These are phyloP conservation scores for Lodderomyces pseudojiufengensis DNA, from an alignment of 1,139 yeast species.

Conservation along the genomic window DNA sequence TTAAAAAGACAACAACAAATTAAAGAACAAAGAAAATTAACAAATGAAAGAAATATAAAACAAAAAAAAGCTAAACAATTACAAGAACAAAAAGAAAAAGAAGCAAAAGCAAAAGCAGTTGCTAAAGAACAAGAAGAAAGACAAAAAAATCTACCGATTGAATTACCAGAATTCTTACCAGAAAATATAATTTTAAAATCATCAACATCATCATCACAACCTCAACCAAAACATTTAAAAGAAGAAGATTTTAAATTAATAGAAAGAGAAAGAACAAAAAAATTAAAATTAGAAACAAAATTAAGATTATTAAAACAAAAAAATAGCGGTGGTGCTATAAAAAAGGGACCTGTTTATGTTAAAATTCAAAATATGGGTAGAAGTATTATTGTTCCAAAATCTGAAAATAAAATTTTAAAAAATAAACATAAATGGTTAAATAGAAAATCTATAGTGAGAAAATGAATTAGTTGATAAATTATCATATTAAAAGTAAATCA, in stretches of 20 bases:
- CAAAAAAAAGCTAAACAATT: constrained; percentile 44
- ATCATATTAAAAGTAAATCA: too few relatives aligned
- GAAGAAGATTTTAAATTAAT: too few relatives aligned
- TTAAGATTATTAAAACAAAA: constrained; percentile 31
- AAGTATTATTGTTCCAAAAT: constrained; percentile 42
- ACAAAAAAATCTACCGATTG: constrained; percentile 15
- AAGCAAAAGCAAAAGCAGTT: constrained; percentile 16
- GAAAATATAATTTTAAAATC: constrained; percentile 26
- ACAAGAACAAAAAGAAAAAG: constrained; percentile 52
- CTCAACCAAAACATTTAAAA: constrained; percentile 14
- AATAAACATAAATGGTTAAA: constrained; percentile 58
- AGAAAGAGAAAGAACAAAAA: constrained; percentile 15
- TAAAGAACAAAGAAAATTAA: constrained; percentile 14
- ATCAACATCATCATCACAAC: constrained; percentile 11
- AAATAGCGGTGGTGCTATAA: constrained; percentile 34
- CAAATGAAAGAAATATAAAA: constrained; percentile 48
- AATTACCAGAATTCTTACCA: constrained; percentile 50
- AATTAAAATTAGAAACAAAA: constrained; percentile 15
- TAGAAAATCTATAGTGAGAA: constrained; percentile 48
- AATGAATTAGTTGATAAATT: too few relatives aligned
- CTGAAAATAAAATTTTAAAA: constrained; percentile 38
- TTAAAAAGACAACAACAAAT: constrained; percentile 26
- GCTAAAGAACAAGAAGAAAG: constrained; percentile 14
- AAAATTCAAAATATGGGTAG: constrained; percentile 31
- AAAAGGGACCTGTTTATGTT: constrained; percentile 58